Conservation (phyloP, 179 eudicot genomes). For the Heliamphora ciliata region DNA sequence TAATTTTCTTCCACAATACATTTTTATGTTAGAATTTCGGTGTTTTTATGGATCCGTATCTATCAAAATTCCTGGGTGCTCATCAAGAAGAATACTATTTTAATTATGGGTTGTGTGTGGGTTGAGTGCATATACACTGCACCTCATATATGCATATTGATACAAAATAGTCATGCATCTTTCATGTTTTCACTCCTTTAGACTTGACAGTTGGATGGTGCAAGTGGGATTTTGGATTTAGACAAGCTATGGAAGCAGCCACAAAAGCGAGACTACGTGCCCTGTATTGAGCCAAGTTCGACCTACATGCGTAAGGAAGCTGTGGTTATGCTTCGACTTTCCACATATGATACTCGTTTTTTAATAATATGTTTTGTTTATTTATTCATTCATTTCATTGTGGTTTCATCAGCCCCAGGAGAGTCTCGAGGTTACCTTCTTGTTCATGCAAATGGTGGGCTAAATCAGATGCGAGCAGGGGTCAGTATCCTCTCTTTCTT, state of each 20-base stretch:
- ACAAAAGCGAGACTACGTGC: constrained; percentile 60
- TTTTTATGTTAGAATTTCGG: too few relatives aligned
- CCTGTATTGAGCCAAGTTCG: constrained; percentile 59
- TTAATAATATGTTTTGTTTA: constrained; percentile 15
- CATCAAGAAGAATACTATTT: background rate
- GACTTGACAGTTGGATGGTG: constrained; percentile 74
- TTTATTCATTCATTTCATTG: constrained; percentile 2
- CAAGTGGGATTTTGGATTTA: constrained; percentile 35
- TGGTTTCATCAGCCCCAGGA: constrained; percentile 41
- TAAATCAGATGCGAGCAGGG: constrained; percentile 99
- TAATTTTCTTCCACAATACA: too few relatives aligned
- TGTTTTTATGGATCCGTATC: too few relatives aligned
- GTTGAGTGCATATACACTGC: background rate
- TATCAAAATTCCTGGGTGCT: background rate
- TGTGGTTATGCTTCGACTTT: constrained; percentile 15
- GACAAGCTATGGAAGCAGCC: constrained; percentile 82
- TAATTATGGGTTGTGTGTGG: background rate
- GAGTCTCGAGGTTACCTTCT: constrained; percentile 70
- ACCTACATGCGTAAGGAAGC: constrained; percentile 42
- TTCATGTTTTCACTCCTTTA: constrained; percentile 69
- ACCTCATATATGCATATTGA: constrained; percentile 7
- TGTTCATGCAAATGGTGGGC: constrained; percentile 95
- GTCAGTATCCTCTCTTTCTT: constrained; percentile 25
- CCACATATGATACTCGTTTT: background rate
- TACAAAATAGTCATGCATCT: constrained; percentile 33